These are phyloP conservation scores for Xerophyta viscosa DNA, from an alignment of 106 monocot genomes.

Conservation along the genomic window DNA sequence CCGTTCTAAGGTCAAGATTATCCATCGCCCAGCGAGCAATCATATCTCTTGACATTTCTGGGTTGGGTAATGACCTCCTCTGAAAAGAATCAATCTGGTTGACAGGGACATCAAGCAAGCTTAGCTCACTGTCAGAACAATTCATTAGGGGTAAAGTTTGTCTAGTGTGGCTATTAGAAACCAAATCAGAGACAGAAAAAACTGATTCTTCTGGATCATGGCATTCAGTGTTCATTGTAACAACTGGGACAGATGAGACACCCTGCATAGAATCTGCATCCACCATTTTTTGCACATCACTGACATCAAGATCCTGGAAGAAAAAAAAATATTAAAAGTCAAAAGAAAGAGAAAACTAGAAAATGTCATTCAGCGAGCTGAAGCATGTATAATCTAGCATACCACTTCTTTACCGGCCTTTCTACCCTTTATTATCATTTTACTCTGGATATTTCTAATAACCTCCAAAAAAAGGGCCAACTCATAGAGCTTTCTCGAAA, in stretches of 20 bases:
- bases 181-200: conserved; percentile 7
- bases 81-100: conserved; percentile 8
- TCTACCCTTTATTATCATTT: conserved; percentile 34
- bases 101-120: conserved; percentile 10
- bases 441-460: conserved; percentile 74
- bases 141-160: conserved; percentile 24
- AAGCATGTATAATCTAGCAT: conserved; percentile 11
- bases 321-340: conserved; percentile 7
- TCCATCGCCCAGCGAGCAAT: conserved; percentile 67
- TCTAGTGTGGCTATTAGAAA: conserved; percentile 4
- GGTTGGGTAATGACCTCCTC: conserved; percentile 18
- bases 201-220: conserved; percentile 12
- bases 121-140: conserved; percentile 16
- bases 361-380: too few relatives aligned
- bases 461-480: conserved; percentile 83
- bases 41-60: conserved; percentile 72
- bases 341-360: too few relatives aligned
- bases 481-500: conserved; percentile 57
- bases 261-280: conserved; percentile 22
- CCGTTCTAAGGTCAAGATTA: conserved; percentile 52
- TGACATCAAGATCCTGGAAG: conserved; percentile 35
- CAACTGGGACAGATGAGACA: conserved; percentile 31
- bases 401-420: conserved; percentile 33
- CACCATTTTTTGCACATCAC: conserved; percentile 21
- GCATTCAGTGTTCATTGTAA: conserved; percentile 13